Conservation (phyloP, 768 basidiomycete species). For the Rubroboletus pulcherrimus region DNA sequence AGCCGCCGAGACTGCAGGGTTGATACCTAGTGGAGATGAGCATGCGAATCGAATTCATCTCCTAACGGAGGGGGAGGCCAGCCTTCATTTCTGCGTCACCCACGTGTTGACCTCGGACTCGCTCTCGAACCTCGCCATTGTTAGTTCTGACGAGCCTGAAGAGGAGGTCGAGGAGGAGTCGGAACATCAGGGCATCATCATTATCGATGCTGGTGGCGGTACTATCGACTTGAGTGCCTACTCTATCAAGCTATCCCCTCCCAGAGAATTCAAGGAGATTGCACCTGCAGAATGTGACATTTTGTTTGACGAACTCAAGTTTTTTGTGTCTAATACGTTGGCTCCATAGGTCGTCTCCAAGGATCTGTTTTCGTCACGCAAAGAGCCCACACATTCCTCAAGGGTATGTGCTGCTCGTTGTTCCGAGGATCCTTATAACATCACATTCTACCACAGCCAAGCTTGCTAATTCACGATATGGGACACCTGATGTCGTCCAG, state of each 20-base stretch:
- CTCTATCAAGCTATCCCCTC: slow-evolving; percentile 21
- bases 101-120: slow-evolving; percentile 37
- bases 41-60: slow-evolving; percentile 21
- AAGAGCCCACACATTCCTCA: slow-evolving; percentile 26
- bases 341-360: slow-evolving; percentile 32
- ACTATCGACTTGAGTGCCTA: slow-evolving; percentile 39
- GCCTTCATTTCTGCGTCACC: slow-evolving; percentile 38
- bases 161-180: slow-evolving; percentile 1
- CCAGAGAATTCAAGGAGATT: slow-evolving; percentile 33
- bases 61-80: slow-evolving; percentile 28
- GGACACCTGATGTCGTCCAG: slow-evolving; percentile 27
- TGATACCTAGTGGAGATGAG: slow-evolving; percentile 16
- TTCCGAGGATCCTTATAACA: background rate
- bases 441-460: slow-evolving; percentile 17
- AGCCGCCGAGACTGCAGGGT: slow-evolving; percentile 22
- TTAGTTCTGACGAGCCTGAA: background rate
- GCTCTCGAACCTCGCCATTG: slow-evolving; percentile 7
- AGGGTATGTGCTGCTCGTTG: slow-evolving; percentile 14
- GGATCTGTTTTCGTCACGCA: slow-evolving; percentile 37
- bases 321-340: background rate
- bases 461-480: slow-evolving; percentile 29
- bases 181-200: slow-evolving; percentile 36
- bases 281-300: slow-evolving; percentile 30
- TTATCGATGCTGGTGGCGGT: slow-evolving; percentile 45
- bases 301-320: background rate